Percentiles rank a stretch among this genome's conserved stretches.
Conservation (phyloP, 2,329 filamentous ascomycete species). For the Monilinia polystroma region DNA sequence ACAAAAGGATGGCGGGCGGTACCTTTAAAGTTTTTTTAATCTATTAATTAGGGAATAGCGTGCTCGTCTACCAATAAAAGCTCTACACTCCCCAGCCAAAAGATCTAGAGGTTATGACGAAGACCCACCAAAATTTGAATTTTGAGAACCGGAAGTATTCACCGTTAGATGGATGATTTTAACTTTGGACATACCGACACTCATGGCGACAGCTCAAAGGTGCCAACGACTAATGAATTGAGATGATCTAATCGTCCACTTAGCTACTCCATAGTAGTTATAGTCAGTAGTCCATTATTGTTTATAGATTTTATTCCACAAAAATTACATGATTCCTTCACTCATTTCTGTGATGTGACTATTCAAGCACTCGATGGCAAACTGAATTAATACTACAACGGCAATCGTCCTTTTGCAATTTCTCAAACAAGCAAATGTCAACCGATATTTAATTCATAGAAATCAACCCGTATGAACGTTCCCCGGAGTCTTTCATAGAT, state of each 20-base stretch:
- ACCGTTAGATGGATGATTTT: not conserved
- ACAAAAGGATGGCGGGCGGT: not conserved
- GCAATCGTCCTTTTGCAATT: not conserved
- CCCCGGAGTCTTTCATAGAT: not conserved
- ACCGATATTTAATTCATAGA: not conserved
- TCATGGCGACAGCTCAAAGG: not conserved
- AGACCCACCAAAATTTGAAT: not conserved
- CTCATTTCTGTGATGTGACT: not conserved
- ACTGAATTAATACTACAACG: not conserved
- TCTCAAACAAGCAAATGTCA: not conserved
- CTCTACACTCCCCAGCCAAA: not conserved
- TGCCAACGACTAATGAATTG: not conserved
- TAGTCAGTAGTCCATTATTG: not conserved
- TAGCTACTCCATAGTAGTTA: not conserved
- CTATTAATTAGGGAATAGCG: not conserved
- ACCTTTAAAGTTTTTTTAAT: not conserved
- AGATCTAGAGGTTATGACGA: not conserved
- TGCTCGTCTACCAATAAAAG: conserved; percentile 5
- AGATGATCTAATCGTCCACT: not conserved
- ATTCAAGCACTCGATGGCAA: not conserved
- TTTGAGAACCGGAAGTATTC: not conserved
- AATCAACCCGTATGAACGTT: not conserved
- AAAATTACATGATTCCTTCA: not conserved
- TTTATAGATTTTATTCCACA: not conserved
- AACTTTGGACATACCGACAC: not conserved